Percentiles rank a stretch among this genome's conserved stretches.
Conservation (phyloP, 2,329 filamentous ascomycete species). For the Arthrobotrys iridis region DNA sequence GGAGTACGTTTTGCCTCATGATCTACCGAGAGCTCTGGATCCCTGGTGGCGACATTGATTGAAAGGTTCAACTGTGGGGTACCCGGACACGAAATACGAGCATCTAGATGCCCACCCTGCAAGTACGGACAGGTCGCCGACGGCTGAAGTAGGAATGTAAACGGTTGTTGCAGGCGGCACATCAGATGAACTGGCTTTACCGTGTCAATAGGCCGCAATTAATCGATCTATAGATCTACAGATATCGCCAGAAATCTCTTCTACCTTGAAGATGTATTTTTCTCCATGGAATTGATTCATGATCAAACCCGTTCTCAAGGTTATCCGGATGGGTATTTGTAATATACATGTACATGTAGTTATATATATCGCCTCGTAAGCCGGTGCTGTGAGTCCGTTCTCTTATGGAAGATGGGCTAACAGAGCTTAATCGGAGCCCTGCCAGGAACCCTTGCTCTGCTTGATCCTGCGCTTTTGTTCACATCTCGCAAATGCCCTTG, state of each 20-base stretch:
- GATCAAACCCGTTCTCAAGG: too few species aligned
- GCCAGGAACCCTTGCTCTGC: neutral
- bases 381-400: neutral
- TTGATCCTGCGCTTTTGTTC: conserved; percentile 39
- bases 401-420: neutral
- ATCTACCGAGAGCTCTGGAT: conserved; percentile 32
- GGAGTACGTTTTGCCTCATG: conserved; percentile 17
- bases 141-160: conserved; percentile 39
- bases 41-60: conserved; percentile 11
- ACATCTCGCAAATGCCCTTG: neutral
- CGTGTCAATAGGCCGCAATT: neutral
- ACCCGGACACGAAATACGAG: conserved; percentile 36
- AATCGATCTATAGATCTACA: neutral
- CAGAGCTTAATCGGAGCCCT: conserved; percentile 3
- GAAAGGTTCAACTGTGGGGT: conserved; percentile 23
- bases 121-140: conserved; percentile 19
- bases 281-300: too few species aligned
- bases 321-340: conserved; percentile 17
- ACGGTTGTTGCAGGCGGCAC: neutral
- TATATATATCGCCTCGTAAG: neutral
- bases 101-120: neutral
- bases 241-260: neutral
- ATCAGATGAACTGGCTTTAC: neutral
- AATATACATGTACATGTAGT: too few species aligned
- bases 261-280: too few species aligned